These are phyloP conservation scores for Penicillium atrosanguineum DNA, from an alignment of 495 filamentous ascomycete genomes.

Conservation along the genomic window DNA sequence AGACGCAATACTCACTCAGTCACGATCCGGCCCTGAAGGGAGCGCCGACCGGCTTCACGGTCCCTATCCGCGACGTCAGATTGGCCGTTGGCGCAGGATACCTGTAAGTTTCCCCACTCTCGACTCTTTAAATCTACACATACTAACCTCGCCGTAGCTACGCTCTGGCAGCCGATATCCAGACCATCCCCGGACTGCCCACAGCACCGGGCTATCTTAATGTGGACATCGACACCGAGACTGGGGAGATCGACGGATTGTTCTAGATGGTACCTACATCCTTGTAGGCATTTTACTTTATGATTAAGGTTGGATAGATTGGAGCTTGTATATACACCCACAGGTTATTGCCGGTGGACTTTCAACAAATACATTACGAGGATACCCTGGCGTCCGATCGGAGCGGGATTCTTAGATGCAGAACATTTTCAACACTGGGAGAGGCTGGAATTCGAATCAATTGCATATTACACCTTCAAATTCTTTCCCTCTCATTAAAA, in stretches of 20 bases:
- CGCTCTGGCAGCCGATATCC: slow-evolving; percentile 93
- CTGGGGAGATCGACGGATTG: slow-evolving; percentile 91
- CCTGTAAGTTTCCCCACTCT: slow-evolving; percentile 54
- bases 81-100: slow-evolving; percentile 94
- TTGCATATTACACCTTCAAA: neutral
- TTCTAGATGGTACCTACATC: slow-evolving; percentile 58
- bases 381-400: slow-evolving; percentile 19
- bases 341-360: neutral
- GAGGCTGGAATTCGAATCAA: neutral
- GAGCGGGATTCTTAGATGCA: slow-evolving; percentile 17
- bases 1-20: slow-evolving; percentile 96
- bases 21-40: slow-evolving; percentile 94
- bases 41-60: slow-evolving; percentile 92
- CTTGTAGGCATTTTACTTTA: neutral
- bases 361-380: slow-evolving; percentile 22
- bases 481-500: neutral
- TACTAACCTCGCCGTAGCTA: slow-evolving; percentile 52
- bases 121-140: neutral
- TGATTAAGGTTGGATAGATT: slow-evolving; percentile 2
- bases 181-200: slow-evolving; percentile 94
- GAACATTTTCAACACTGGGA: slow-evolving; percentile 22
- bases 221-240: slow-evolving; percentile 89
- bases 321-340: slow-evolving; percentile 17
- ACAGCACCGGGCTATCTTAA: slow-evolving; percentile 96
- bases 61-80: slow-evolving; percentile 90